Conservation (phyloP, 129 eudicot species). For the Artemisia annua region DNA sequence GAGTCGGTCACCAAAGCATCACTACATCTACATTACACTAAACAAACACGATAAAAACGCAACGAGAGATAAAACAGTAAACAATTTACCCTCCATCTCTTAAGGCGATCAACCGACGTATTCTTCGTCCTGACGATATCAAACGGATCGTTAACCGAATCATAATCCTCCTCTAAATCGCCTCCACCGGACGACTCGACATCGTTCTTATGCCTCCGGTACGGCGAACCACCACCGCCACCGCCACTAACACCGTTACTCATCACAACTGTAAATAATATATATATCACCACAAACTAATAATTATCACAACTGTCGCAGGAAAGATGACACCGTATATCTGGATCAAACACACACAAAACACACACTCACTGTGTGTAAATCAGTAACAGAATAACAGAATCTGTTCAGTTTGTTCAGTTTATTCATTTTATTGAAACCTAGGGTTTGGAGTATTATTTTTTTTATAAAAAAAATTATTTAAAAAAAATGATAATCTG, state of each 20-base stretch:
- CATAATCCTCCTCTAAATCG: slow-evolving; percentile 39
- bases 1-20: neutral
- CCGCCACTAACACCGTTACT: slow-evolving; percentile 25
- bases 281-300: slow-evolving; percentile 20
- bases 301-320: slow-evolving; percentile 57
- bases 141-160: slow-evolving; percentile 48
- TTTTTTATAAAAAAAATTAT: neutral
- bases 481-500: too few relatives aligned
- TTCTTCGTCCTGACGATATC: slow-evolving; percentile 72
- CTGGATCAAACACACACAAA: slow-evolving; percentile 1
- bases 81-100: slow-evolving; percentile 76
- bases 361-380: neutral
- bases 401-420: too few relatives aligned
- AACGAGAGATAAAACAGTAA: neutral
- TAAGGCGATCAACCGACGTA: slow-evolving; percentile 78
- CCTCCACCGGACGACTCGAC: slow-evolving; percentile 39
- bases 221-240: slow-evolving; percentile 47
- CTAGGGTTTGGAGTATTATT: slow-evolving; percentile 23
- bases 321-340: slow-evolving; percentile 78
- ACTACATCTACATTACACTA: neutral
- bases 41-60: too few relatives aligned
- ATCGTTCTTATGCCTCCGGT: slow-evolving; percentile 53
- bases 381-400: too few relatives aligned
- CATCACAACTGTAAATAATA: too few relatives aligned
- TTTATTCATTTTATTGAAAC: too few relatives aligned